Percentiles rank a stretch among this genome's conserved stretches.
These are phyloP conservation scores for Neurospora sp. DNA, from an alignment of 495 filamentous ascomycete species.

Conservation along the genomic window DNA sequence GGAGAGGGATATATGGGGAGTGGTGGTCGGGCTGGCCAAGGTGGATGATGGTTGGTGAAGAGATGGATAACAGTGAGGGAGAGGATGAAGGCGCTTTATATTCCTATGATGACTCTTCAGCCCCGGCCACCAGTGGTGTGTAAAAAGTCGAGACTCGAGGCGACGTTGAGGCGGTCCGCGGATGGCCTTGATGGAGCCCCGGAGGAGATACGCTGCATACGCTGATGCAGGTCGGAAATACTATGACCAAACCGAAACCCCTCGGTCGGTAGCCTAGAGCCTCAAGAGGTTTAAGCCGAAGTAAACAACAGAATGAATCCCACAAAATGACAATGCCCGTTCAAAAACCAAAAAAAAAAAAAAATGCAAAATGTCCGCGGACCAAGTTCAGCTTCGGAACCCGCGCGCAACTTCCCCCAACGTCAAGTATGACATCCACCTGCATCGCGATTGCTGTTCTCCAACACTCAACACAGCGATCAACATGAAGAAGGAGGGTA, in stretches of 20 bases:
- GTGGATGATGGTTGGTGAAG: background rate
- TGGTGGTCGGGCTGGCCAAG: constrained; percentile 1
- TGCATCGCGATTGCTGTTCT: background rate
- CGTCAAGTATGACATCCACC: background rate
- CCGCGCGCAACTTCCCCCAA: background rate
- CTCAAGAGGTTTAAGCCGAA: background rate
- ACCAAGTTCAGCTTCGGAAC: background rate
- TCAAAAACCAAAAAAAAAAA: too few relatives aligned
- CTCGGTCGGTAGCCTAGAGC: background rate
- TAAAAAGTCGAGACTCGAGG: background rate
- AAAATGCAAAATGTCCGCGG: background rate
- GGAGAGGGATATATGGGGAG: background rate
- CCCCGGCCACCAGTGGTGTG: background rate
- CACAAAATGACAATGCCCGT: background rate
- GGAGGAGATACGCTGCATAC: background rate
- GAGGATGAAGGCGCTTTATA: background rate
- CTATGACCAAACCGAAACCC: background rate
- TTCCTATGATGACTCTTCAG: background rate
- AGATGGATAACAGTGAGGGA: background rate
- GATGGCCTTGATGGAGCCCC: background rate
- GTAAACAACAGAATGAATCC: background rate
- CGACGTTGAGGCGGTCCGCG: background rate
- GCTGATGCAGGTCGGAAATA: background rate
- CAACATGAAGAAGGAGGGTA: background rate
- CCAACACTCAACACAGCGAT: background rate